Evolutionary conservation across 495 filamentous ascomycete genomes (phyloP).

Genomic region (Penicillium lividum): DNA sequence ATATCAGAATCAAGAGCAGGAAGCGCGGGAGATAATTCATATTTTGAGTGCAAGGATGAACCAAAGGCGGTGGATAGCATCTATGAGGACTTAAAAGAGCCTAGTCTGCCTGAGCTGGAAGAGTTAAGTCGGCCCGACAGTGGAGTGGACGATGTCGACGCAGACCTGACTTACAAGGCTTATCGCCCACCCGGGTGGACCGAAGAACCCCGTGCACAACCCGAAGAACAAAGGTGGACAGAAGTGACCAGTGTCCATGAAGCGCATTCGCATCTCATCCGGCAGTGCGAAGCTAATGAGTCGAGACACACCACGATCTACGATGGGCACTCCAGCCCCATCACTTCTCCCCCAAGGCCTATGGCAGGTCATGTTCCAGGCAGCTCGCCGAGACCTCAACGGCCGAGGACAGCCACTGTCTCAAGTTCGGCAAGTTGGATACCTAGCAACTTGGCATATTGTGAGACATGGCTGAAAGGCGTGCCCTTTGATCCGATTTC

Average conservation of each 20-base stretch:
- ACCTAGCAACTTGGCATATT: slow-evolving; percentile 44
- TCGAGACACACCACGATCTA: slow-evolving; percentile 9
- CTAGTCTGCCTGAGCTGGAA: not conserved
- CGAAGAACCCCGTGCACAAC: not conserved
- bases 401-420: slow-evolving; percentile 40
- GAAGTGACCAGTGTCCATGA: slow-evolving; percentile 39
- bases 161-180: slow-evolving; percentile 11
- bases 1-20: slow-evolving; percentile 39
- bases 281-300: slow-evolving; percentile 29
- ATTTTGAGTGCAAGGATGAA: slow-evolving; percentile 30
- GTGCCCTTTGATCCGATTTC: slow-evolving; percentile 38
- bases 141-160: not conserved
- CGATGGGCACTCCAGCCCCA: not conserved
- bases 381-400: slow-evolving; percentile 30
- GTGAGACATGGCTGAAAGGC: slow-evolving; percentile 45
- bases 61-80: slow-evolving; percentile 5
- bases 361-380: slow-evolving; percentile 10
- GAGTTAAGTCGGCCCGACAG: not conserved
- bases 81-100: not conserved
- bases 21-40: slow-evolving; percentile 33
- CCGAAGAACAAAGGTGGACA: slow-evolving; percentile 12
- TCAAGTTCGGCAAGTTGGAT: slow-evolving; percentile 49
- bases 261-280: slow-evolving; percentile 41
- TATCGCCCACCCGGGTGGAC: slow-evolving; percentile 18
- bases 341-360: slow-evolving; percentile 13